These are phyloP conservation scores for Sporormia fimetaria DNA, from an alignment of 495 filamentous ascomycete species.

Conservation along the genomic window DNA sequence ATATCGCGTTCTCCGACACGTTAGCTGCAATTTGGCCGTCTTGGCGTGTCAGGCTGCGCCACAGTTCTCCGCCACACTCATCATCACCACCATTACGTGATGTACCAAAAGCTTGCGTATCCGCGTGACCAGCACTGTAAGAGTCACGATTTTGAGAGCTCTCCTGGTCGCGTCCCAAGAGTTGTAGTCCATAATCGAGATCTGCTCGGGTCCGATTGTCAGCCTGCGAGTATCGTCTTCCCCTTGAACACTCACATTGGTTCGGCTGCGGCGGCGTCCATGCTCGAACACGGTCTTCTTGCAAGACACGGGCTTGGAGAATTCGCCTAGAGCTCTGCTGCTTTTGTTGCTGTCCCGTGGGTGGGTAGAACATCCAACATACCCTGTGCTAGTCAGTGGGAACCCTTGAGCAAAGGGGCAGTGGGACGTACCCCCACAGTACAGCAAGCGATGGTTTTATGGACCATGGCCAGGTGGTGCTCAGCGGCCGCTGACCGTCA, in stretches of 20 bases:
- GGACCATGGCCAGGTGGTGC: constrained; percentile 45
- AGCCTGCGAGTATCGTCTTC: constrained; percentile 7
- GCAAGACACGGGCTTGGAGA: constrained; percentile 11
- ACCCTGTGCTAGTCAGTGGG: too few relatives aligned
- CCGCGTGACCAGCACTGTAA: too few relatives aligned
- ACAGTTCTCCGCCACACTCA: too few relatives aligned
- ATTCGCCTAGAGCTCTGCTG: constrained; percentile 9
- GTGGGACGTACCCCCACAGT: too few relatives aligned
- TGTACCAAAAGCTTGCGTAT: too few relatives aligned
- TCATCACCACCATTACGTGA: too few relatives aligned
- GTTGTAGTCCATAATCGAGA: constrained; percentile 16
- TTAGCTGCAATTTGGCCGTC: too few relatives aligned
- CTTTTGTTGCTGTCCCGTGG: constrained; percentile 1
- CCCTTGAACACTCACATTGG: constrained; percentile 24
- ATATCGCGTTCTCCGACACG: too few relatives aligned
- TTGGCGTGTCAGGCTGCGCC: too few relatives aligned
- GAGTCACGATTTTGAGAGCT: too few relatives aligned
- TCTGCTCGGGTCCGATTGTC: constrained; percentile 16
- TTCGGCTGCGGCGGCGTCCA: constrained; percentile 10
- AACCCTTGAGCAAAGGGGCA: too few relatives aligned
- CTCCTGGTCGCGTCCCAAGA: too few relatives aligned
- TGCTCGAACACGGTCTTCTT: constrained; percentile 2
- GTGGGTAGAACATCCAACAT: constrained; percentile 44
- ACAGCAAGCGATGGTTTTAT: constrained; percentile 41
- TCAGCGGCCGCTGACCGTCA: constrained; percentile 35